Percentiles rank a stretch among this genome's conserved stretches.
Conservation (phyloP, 106 monocot genomes). For the Dioscorea dumetorum region DNA sequence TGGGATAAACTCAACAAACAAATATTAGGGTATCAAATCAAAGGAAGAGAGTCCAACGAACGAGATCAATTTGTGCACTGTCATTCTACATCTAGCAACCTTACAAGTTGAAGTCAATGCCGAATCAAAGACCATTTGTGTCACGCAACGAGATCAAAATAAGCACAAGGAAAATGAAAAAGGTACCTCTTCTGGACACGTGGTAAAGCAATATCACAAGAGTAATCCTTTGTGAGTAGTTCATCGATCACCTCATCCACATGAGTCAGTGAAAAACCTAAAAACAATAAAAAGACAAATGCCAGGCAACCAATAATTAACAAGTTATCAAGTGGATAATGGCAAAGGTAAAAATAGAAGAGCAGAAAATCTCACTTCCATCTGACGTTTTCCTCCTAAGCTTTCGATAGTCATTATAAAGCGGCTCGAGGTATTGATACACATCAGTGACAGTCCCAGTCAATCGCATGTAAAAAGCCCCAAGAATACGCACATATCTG, state of each 20-base stretch:
- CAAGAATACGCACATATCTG: slow-evolving; percentile 85
- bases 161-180: no score
- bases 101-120: no score
- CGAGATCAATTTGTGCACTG: no score
- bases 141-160: no score
- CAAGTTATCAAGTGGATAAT: background rate
- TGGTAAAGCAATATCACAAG: slow-evolving; percentile 85
- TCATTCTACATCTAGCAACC: no score
- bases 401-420: slow-evolving; percentile 94
- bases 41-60: no score
- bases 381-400: slow-evolving; percentile 48
- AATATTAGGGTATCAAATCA: no score
- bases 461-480: slow-evolving; percentile 79
- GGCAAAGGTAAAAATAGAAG: background rate
- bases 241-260: slow-evolving; percentile 94
- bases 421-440: slow-evolving; percentile 87
- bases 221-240: slow-evolving; percentile 79
- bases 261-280: slow-evolving; percentile 67
- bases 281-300: background rate
- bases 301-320: background rate
- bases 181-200: slow-evolving; percentile 71
- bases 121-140: no score
- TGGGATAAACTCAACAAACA: no score
- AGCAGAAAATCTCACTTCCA: slow-evolving; percentile 42
- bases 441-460: slow-evolving; percentile 83